Base-by-base conservation (phyloP, 352 stramenopile species). In the Pythium coloratum region DNA sequence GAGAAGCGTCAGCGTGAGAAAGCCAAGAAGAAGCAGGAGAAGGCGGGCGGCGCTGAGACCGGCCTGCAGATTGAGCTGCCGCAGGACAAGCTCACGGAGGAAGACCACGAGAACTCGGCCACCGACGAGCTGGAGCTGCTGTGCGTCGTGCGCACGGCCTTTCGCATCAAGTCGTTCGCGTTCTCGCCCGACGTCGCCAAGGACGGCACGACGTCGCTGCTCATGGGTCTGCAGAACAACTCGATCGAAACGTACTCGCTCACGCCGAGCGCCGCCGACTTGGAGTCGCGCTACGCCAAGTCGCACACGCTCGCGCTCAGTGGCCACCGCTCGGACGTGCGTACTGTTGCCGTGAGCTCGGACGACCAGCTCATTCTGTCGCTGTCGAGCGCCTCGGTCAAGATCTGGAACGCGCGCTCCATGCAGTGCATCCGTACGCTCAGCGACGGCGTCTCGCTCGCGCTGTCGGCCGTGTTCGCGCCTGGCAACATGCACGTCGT, bases 401-500 rank as follows among this genome's bases (percentile, higher is more conserved):
- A 98, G 88, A 88, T 98, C 66, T 97, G 94, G 90, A 98, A 97
- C 67, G 86, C 87, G 34, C 82, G 84, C 8, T 97, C 90, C 5
- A 78, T 94, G 73, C 85, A 97, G 68, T 98, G 90, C 59, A 92
- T 98, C 56, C 89, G 94, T 3, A 98, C 88, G 40, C 73, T 97
- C 38, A 90, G 73, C 20, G 84, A 94, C 59, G 80, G 77, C 51
- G 46, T 97, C 82, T 87, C 78, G 34, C 69, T 92, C 18, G 97
- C 93, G 50, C 86, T 99, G 6, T 99, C 91, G 67, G 87, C 89
- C 14, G 88, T 82, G 26, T 99, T 99, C 71, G 85, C 98, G 20
- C 97, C 97, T 2, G 97, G 97, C 16, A 98, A 99, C 80, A 97
- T 97, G 69, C 94, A 99, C 80, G 89, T 99, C 20, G 77, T 99